phyloP scores from a whole-genome alignment of 441 rosid genomes.

The Euphorbia schlechtendalii region DNA sequence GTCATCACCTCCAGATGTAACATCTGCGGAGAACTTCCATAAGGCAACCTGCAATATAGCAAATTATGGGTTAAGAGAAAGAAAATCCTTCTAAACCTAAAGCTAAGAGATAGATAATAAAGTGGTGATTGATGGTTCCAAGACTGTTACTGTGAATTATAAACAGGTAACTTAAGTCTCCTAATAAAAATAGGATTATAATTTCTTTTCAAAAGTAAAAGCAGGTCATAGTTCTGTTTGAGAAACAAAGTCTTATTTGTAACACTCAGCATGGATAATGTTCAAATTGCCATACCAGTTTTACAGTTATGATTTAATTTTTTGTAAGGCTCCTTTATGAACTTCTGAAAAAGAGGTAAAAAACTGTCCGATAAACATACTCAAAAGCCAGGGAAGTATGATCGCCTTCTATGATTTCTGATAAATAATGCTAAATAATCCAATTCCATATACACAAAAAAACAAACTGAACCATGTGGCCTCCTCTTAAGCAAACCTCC shows the following conservation, averaged over 20 bases:
- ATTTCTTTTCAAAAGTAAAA: not conserved
- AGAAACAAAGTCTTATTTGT: not conserved
- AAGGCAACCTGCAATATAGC: constrained; percentile 64
- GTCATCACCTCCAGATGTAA: constrained; percentile 48
- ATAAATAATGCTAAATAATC: too few relatives aligned
- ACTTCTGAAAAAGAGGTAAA: not conserved
- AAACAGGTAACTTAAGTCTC: not conserved
- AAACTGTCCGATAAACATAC: too few relatives aligned
- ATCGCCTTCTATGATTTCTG: not conserved
- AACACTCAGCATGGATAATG: not conserved
- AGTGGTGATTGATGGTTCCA: too few relatives aligned
- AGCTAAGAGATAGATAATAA: not conserved
- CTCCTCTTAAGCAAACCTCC: not conserved
- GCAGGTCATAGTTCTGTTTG: not conserved
- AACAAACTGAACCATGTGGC: not conserved
- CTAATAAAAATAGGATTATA: not conserved
- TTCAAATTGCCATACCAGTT: not conserved
- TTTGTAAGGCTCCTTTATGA: not conserved
- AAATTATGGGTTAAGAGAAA: constrained; percentile 6
- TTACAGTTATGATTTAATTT: not conserved
- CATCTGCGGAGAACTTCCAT: constrained; percentile 69
- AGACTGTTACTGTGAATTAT: not conserved
- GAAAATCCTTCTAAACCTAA: not conserved
- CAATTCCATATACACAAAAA: too few relatives aligned
- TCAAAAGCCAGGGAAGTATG: too few relatives aligned